Evolutionary conservation across 768 basidiomycete species (phyloP), one percentile per base, ranked within the genome.

Genomic region (Phlebiopsis flavidoalba): DNA sequence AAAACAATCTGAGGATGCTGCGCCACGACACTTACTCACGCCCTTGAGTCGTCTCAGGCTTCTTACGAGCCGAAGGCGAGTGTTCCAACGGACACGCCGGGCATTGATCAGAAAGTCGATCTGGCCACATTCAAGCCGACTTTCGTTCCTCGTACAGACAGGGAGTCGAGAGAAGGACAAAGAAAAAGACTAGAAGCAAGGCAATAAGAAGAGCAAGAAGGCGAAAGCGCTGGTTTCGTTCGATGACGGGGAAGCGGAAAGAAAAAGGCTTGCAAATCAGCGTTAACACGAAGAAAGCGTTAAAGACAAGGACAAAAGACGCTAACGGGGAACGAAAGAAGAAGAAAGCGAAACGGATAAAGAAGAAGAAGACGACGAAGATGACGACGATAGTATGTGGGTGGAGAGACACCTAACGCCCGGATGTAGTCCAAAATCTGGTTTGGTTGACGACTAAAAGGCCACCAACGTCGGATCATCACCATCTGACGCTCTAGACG

Each of bases 41-140:
- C 47, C 10, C 40, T 15, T 3, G 47, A 37, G n/a, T 36, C 50
- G 8, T 14, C 59, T 5, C 37, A 24, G 14, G 49, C 59, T 3
- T 31, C 59, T 12, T 63, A 67, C 50, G 62, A 63, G 31, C 64
- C 64, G 2, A 36, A 46, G 51, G 51, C 57, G 8, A 43, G 26
- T 19, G 49, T 36, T 21, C 24, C 69, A 55, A 19, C 65, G 57
- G 21, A 58, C 40, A 58, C 59, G 0, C 37, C 61, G 11, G 31
- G 35, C 10, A 22, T 31, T 6, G 53, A 49, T 47, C 57, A 68
- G 21, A 71, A 69, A 22, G 74, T 82, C 8, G 88, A 94, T 68
- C 64, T 86, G 26, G 73, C 79, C n/a, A 85, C 87, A 0, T 98
- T 96, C 80, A 91, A 88, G 67, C 95, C 95, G 0, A 91, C 87